phyloP scores from a whole-genome alignment of 495 filamentous ascomycete species.

The Schizothecium vesticola region DNA sequence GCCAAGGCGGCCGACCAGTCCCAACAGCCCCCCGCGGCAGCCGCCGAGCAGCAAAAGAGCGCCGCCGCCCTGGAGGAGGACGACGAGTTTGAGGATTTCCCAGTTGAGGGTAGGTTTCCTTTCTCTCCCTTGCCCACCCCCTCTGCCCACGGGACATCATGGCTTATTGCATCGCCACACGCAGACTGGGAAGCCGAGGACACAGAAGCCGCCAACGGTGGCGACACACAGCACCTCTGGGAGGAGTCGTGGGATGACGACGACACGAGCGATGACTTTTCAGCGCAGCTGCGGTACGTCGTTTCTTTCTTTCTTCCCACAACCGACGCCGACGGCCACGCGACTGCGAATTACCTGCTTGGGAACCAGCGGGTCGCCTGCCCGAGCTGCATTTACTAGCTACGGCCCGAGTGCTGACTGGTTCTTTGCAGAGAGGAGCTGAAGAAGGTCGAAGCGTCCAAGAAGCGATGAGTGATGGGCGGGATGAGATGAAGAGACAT shows the following conservation, averaged over 20 bases:
- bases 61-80: constrained; percentile 81
- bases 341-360: background rate
- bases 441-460: constrained; percentile 81
- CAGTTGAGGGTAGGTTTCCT: constrained; percentile 71
- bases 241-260: constrained; percentile 99
- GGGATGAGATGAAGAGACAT: background rate
- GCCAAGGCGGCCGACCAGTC: background rate
- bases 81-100: constrained; percentile 99
- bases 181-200: constrained; percentile 85
- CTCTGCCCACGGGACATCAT: too few species aligned
- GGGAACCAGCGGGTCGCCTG: background rate
- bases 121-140: constrained; percentile 1
- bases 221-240: constrained; percentile 76
- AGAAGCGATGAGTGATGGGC: constrained; percentile 41
- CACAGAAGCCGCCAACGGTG: constrained; percentile 63
- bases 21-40: constrained; percentile 39
- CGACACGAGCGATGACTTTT: constrained; percentile 94
- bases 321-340: background rate
- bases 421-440: constrained; percentile 69
- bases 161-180: background rate
- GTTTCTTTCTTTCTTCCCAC: background rate
- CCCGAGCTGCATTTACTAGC: background rate
- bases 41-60: constrained; percentile 27
- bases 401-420: background rate
- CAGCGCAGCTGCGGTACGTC: constrained; percentile 85